These are phyloP conservation scores for Vitis hybrid DNA, from an alignment of 177 flowering plant species.

Conservation along the genomic window DNA sequence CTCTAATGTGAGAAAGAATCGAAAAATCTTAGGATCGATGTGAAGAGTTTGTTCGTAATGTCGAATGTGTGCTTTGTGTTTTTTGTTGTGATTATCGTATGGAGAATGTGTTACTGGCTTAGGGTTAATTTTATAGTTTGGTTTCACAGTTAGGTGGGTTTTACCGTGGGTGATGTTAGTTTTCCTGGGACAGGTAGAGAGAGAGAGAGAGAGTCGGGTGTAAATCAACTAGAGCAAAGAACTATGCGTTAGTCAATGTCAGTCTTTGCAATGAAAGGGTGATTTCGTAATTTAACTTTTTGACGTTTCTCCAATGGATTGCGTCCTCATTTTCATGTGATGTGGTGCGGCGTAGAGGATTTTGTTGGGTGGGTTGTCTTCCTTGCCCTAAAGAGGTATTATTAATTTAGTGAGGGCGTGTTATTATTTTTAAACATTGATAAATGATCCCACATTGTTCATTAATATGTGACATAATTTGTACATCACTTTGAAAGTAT, in stretches of 20 bases:
- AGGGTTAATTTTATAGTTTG: constrained; percentile 5
- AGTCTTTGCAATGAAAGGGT: constrained; percentile 8
- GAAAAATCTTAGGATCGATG: not conserved
- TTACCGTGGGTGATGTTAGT: constrained; percentile 19
- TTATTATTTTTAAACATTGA: too few species aligned
- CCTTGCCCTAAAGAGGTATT: too few species aligned
- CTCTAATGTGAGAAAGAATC: constrained; percentile 44
- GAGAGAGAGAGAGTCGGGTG: not conserved
- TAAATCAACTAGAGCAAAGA: constrained; percentile 2
- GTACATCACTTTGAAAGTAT: too few species aligned
- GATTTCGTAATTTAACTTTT: constrained; percentile 2
- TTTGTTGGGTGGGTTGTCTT: too few species aligned
- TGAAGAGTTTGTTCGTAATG: not conserved
- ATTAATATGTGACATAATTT: too few species aligned
- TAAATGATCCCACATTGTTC: too few species aligned
- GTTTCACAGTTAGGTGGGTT: constrained; percentile 7
- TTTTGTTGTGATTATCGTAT: constrained; percentile 7
- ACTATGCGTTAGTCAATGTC: not conserved
- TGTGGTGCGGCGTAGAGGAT: not conserved
- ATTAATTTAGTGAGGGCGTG: too few species aligned
- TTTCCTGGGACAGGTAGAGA: constrained; percentile 11
- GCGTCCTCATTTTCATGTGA: not conserved
- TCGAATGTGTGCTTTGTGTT: not conserved
- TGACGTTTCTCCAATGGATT: not conserved
- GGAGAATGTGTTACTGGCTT: not conserved